phyloP scores from a whole-genome alignment of 352 stramenopile genomes.

The Phytophthora uliginosa region DNA sequence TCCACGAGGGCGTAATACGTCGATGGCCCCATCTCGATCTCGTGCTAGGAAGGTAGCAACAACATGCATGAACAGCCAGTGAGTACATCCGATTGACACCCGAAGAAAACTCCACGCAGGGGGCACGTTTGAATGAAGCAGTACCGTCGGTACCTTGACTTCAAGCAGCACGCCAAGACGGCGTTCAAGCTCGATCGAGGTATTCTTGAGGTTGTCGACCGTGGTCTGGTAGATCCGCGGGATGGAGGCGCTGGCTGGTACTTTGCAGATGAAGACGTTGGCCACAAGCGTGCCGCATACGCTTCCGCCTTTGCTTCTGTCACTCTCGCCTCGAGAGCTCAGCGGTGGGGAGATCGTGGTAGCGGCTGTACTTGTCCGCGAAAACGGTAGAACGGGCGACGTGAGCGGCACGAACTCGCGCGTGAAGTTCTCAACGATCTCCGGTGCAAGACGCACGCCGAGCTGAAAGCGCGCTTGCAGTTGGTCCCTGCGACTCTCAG shows the following conservation, averaged over 20 bases:
- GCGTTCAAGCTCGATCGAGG: slow-evolving; percentile 43
- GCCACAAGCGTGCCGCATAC: slow-evolving; percentile 53
- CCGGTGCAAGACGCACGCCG: slow-evolving; percentile 31
- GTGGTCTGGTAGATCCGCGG: slow-evolving; percentile 45
- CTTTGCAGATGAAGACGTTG: slow-evolving; percentile 68
- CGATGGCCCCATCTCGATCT: slow-evolving; percentile 38
- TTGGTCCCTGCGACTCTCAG: slow-evolving; percentile 27
- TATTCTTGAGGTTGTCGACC: slow-evolving; percentile 44
- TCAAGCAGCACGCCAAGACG: slow-evolving; percentile 51
- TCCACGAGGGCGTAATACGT: slow-evolving; percentile 52
- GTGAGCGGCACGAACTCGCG: slow-evolving; percentile 39
- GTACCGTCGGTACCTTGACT: slow-evolving; percentile 47
- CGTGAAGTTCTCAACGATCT: slow-evolving; percentile 55
- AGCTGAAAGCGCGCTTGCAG: slow-evolving; percentile 48
- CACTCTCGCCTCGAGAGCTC: slow-evolving; percentile 13
- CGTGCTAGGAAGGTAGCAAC: slow-evolving; percentile 17
- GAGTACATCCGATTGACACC: not conserved
- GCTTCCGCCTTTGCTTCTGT: slow-evolving; percentile 13
- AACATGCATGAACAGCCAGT: slow-evolving; percentile 6
- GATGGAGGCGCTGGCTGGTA: slow-evolving; percentile 46
- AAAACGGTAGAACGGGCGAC: slow-evolving; percentile 50
- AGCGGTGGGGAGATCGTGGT: slow-evolving; percentile 29
- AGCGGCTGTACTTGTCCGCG: slow-evolving; percentile 45
- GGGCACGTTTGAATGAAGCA: slow-evolving; percentile 19
- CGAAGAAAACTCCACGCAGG: slow-evolving; percentile 6